These are phyloP conservation scores for Microstegium vimineum DNA, from an alignment of 176 grass and related monocot species.

Conservation along the genomic window DNA sequence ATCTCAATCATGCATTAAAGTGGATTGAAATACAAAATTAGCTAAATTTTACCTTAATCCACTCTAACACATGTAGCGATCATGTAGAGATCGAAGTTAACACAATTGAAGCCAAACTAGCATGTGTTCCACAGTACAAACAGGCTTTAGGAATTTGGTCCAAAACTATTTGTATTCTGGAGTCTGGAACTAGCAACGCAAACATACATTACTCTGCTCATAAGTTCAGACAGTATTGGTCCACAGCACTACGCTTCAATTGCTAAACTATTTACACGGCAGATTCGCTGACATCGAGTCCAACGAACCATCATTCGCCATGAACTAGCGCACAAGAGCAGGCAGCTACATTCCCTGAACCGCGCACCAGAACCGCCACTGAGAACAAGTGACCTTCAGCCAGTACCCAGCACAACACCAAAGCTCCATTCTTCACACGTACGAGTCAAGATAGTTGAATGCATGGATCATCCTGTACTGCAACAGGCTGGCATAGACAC, in stretches of 20 bases:
- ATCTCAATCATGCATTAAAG: background rate
- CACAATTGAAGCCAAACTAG: background rate
- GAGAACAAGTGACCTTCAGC: background rate
- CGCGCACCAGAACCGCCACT: background rate
- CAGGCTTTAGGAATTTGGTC: background rate
- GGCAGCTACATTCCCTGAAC: constrained; percentile 21
- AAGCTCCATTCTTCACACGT: constrained; percentile 18
- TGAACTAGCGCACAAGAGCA: background rate
- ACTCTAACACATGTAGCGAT: no score
- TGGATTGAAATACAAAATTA: background rate
- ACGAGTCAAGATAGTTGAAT: constrained; percentile 49
- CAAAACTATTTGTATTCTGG: background rate
- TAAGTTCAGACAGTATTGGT: background rate
- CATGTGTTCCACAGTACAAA: background rate
- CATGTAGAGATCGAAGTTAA: background rate
- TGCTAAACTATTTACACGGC: constrained; percentile 27
- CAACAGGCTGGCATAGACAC: constrained; percentile 74
- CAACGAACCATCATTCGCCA: background rate
- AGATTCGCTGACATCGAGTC: background rate
- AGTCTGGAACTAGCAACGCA: background rate
- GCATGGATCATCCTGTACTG: constrained; percentile 50
- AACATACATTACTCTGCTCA: constrained; percentile 11
- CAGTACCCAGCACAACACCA: background rate
- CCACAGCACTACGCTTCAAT: background rate
- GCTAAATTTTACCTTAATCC: background rate